Evolutionary conservation across 2,329 filamentous ascomycete genomes (phyloP), one percentile per base, ranked within the genome.

Genomic region (Diaporthe sp.): DNA sequence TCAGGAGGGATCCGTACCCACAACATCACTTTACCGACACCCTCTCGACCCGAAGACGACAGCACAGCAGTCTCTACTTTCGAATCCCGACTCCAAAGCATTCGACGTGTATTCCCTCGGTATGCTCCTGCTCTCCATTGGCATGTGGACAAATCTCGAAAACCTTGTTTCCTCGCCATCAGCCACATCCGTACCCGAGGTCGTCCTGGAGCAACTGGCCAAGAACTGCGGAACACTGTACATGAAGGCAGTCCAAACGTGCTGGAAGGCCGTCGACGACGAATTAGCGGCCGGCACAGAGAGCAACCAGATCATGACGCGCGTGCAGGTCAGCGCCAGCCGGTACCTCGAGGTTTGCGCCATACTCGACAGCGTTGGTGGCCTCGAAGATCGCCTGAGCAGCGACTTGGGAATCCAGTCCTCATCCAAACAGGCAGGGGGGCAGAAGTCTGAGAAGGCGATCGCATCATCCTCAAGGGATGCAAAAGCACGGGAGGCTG

Each of bases 51-150:
- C 90, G 6, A 84, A 87, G 17, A 87, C 85, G 4, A 87, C 87
- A 0, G 80, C 85, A 5, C 82, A 86, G 30, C 72, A 61, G 15
- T 89, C 89, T 0, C 86, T 87, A 0, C 80, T 90, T 13, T 79
- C 83, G 5, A 87, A 86, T 7, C 85, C 88, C 1, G 89, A 92
- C 72, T 88, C 88, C 54, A 89, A 90, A 52, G 87, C 90, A 1
- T 84, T 91, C 42, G 94, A 96, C 76, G 84, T 96, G 2, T 95
- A 95, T 80, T 92, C 93, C 9, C 86, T 96, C 1, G 93, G 93
- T 25, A 89, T 95, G 84, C 84, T 95, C 5, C 86, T 96, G 0
- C 85, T 95, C 3, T 94, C 94, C 9, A 91, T 96, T 71, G 94
- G 94, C 9, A 83, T 96, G 12, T 96, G 94, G 94, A 91, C 89